A percentile compares a stretch with the other conserved stretches of the same genome.
Evolutionary conservation across 2,329 filamentous ascomycete genomes (phyloP).

Genomic region (Aspergillus quadricinctus): DNA sequence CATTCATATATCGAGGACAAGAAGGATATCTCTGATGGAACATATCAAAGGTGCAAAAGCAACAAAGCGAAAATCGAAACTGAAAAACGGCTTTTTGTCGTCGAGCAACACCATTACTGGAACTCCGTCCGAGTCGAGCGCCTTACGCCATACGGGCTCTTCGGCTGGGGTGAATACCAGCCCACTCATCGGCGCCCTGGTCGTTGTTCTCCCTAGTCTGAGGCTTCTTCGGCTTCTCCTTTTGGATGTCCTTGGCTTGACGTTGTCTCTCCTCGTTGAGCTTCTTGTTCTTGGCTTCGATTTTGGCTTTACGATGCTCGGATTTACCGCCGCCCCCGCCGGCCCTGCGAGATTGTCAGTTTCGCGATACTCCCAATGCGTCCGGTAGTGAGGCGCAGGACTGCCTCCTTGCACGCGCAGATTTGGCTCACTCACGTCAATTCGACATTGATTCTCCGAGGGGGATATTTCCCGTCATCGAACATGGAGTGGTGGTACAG

Average conservation of each 20-base stretch:
- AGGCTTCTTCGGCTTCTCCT: constrained; percentile 38
- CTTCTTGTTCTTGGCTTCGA: constrained; percentile 80
- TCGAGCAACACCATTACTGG: not conserved
- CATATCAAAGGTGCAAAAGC: constrained; percentile 1
- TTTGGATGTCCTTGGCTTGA: constrained; percentile 45
- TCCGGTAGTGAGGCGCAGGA: not conserved
- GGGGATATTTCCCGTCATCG: constrained; percentile 49
- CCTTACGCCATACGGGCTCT: constrained; percentile 31
- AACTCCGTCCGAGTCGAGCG: not conserved
- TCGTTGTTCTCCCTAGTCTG: constrained; percentile 15
- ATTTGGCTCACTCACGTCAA: constrained; percentile 60
- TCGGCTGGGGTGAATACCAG: constrained; percentile 44
- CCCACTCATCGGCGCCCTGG: constrained; percentile 24
- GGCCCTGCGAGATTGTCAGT: constrained; percentile 49
- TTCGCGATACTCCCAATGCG: not conserved
- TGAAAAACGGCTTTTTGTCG: not conserved
- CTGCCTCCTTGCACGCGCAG: too few relatives aligned
- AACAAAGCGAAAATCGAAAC: not conserved
- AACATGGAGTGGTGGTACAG: constrained; percentile 85
- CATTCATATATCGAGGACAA: constrained; percentile 12
- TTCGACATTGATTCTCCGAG: constrained; percentile 86
- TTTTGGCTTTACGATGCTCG: constrained; percentile 66
- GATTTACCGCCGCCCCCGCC: constrained; percentile 79
- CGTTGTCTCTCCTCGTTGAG: constrained; percentile 65
- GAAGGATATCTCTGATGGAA: constrained; percentile 14